Evolutionary conservation across 495 filamentous ascomycete species (phyloP), one percentile per base, ranked within the genome.

Genomic region (Eremomyces bilateralis): DNA sequence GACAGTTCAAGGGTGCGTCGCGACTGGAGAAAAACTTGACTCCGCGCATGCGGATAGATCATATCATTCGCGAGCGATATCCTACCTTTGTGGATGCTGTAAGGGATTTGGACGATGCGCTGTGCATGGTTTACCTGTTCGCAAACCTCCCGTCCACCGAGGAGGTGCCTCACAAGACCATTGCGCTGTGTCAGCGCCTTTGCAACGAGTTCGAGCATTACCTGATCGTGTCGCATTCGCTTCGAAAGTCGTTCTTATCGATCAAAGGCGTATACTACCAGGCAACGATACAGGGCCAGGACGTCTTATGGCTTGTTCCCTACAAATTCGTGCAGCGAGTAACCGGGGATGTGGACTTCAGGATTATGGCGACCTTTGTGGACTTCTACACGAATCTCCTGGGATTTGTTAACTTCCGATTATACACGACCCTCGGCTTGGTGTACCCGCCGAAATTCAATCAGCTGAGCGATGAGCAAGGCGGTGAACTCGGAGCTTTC

Each of bases 241-340:
- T 97, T 36, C 76, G 81, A 46, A 94, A 91, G 58, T 90, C 81
- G 4, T 97, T 97, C 59, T 63, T 97, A 34, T 92, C 81, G 1
- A 95, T 97, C 56, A 97, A 95, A 63, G 88, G 88, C 49, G 94
- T 97, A 47, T 97, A 97, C 59, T 97, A 95, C 57, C 90, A 97
- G 60, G 90, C 84, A 4, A 95, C 79, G 31, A 85, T 97, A 33
- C 82, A 93, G 50, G 85, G 85, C n/a, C 85, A 95, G 54, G 88
- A 97, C 45, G 75, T 95, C 33, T 61, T 97, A 50, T 97, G 88
- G 88, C 62, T 97, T 15, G 88, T 93, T 2, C 88, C 88, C 1
- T 95, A 97, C 60, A 75, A 77, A 42, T 97, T 97, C 56, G 91
- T 93, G 43, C 90, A 94, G 58, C 61, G 76, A 40, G 71, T 92